These are phyloP conservation scores for Vitis amurensis DNA, from an alignment of 164 flowering plant species.

Conservation along the genomic window DNA sequence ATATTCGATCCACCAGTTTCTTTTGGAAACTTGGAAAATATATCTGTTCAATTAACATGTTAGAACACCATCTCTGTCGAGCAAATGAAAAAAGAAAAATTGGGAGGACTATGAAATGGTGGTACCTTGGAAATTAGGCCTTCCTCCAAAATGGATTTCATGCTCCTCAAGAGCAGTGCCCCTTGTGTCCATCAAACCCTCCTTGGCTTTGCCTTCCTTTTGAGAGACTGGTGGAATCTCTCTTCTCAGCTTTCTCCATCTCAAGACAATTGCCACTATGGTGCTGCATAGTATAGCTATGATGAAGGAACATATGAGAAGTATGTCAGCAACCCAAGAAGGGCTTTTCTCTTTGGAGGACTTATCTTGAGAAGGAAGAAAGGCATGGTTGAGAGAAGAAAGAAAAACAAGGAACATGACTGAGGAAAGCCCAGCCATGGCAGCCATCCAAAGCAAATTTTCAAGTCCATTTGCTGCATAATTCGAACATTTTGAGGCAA, in stretches of 20 bases:
- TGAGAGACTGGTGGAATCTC: slow-evolving; percentile 19
- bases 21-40: slow-evolving; percentile 36
- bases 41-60: slow-evolving; percentile 39
- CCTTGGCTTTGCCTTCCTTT: slow-evolving; percentile 22
- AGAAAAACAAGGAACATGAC: slow-evolving; percentile 50
- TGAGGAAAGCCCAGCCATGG: slow-evolving; percentile 37
- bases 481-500: slow-evolving; percentile 27
- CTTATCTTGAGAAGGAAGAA: slow-evolving; percentile 34
- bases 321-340: slow-evolving; percentile 59
- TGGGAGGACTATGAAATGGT: background rate
- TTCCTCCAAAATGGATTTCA: slow-evolving; percentile 62
- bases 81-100: no score
- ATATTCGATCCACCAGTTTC: slow-evolving; percentile 44
- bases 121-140: slow-evolving; percentile 78
- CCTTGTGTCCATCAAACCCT: slow-evolving; percentile 20
- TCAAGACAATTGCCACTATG: slow-evolving; percentile 34
- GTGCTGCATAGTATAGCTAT: slow-evolving; percentile 39
- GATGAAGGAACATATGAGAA: slow-evolving; percentile 53
- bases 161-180: slow-evolving; percentile 37
- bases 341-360: slow-evolving; percentile 46
- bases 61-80: background rate
- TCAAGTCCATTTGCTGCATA: slow-evolving; percentile 42
- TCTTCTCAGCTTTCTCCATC: slow-evolving; percentile 46
- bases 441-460: slow-evolving; percentile 48
- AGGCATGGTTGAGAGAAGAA: slow-evolving; percentile 40